These are phyloP conservation scores for Xerocomus cyaneibrunnescens DNA, from an alignment of 1,284 basidiomycete genomes.

Conservation along the genomic window DNA sequence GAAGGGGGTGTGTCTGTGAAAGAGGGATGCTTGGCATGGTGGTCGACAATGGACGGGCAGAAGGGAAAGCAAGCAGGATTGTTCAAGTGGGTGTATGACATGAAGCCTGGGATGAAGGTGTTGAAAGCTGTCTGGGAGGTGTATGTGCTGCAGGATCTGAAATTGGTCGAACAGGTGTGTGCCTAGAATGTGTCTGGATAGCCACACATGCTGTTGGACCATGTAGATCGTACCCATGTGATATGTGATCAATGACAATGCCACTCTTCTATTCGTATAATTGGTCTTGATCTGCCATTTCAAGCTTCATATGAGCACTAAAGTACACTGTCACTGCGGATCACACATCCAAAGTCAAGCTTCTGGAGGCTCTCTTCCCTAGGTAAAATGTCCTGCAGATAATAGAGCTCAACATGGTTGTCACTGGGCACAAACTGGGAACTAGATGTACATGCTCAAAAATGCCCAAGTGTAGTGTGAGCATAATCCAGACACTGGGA, in stretches of 20 bases:
- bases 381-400: slow-evolving; percentile 58
- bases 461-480: slow-evolving; percentile 69
- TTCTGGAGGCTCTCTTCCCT: slow-evolving; percentile 58
- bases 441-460: slow-evolving; percentile 59
- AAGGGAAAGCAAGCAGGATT: slow-evolving; percentile 24
- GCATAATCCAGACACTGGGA: slow-evolving; percentile 75
- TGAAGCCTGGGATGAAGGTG: slow-evolving; percentile 18
- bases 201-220: too few relatives aligned
- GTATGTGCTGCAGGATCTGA: slow-evolving; percentile 15
- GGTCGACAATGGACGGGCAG: slow-evolving; percentile 19
- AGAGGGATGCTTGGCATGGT: slow-evolving; percentile 19
- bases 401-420: background rate
- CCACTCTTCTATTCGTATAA: background rate
- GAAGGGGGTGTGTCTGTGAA: slow-evolving; percentile 17
- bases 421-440: background rate
- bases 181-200: background rate
- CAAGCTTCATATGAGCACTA: slow-evolving; percentile 14
- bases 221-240: background rate
- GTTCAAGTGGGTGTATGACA: slow-evolving; percentile 28
- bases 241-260: background rate
- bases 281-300: background rate
- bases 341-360: slow-evolving; percentile 60
- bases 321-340: slow-evolving; percentile 60
- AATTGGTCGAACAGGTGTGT: slow-evolving; percentile 11
- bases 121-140: slow-evolving; percentile 29